These are phyloP conservation scores for Aspergillus neoniger DNA, from an alignment of 2,329 filamentous ascomycete genomes.

Conservation along the genomic window DNA sequence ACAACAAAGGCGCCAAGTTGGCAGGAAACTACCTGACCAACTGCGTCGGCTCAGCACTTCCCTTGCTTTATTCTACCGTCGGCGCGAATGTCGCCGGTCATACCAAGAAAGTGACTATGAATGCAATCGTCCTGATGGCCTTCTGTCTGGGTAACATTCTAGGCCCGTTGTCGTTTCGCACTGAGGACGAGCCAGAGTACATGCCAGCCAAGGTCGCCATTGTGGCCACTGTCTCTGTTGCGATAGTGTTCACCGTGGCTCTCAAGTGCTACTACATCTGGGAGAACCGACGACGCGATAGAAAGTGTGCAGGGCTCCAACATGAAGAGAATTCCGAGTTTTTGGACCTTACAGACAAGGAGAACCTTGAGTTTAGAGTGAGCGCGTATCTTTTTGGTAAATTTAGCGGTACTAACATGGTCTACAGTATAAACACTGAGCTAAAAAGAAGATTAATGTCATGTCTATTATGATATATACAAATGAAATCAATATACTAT, in stretches of 20 bases:
- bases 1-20: slow-evolving; percentile 42
- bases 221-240: slow-evolving; percentile 33
- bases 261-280: slow-evolving; percentile 30
- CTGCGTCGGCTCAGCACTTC: slow-evolving; percentile 41
- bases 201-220: slow-evolving; percentile 44
- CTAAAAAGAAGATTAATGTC: neutral
- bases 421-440: slow-evolving; percentile 12
- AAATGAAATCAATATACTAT: too few relatives aligned
- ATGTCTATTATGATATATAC: too few relatives aligned
- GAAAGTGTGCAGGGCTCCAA: slow-evolving; percentile 20
- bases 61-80: slow-evolving; percentile 44
- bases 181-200: slow-evolving; percentile 46
- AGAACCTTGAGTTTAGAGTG: slow-evolving; percentile 32
- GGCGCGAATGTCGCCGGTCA: slow-evolving; percentile 51
- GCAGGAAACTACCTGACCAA: slow-evolving; percentile 47
- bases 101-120: slow-evolving; percentile 54
- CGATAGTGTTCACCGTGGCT: slow-evolving; percentile 28
- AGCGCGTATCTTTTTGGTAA: neutral
- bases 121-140: slow-evolving; percentile 48
- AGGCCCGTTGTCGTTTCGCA: slow-evolving; percentile 49
- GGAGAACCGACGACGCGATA: slow-evolving; percentile 35
- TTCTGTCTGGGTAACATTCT: slow-evolving; percentile 50
- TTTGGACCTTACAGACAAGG: slow-evolving; percentile 35
- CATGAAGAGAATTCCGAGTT: slow-evolving; percentile 31
- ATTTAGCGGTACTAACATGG: neutral